Base-by-base conservation (phyloP, 441 rosid genomes). In the Adansonia madagascariensis region DNA sequence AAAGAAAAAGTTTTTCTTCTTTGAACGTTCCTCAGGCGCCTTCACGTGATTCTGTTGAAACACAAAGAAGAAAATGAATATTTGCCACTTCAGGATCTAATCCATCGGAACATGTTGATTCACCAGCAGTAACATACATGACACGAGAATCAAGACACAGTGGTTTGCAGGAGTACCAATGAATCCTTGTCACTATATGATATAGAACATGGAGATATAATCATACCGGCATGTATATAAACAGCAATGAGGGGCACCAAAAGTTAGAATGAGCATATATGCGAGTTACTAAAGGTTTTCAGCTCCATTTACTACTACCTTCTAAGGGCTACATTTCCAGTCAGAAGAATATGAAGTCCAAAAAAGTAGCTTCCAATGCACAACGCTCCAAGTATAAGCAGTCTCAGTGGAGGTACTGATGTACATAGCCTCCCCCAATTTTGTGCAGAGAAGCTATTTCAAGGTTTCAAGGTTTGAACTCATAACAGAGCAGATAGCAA, bases 11-110 rank as follows among this genome's bases (percentile, higher is more conserved):
- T 91, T 95, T 0, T 88, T 84, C 88, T 92, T 95, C 62, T 88
- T 86, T 64, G 94, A 81, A 72, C 49, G 24, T 82, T 90, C 90
- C 71, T 91, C 88, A 61, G 86, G 86, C 50, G 93, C 91, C 85
- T 92, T 96, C 80, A 90, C 90, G 68, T 84, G 91, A 75, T 92
- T 90, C 96, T 92, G 88, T 80, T 57, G 27, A 73, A 76, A 76
- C 70, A 57, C 35, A 77, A 76, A 78, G 59, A 35, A 63, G 41
- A 46, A 46, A 61, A 31, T 27, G 31, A 60, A 65, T 44, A 22
- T 9, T 15, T 39, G 64, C 35, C 65, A 41, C 27, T 61, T 15
- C 65, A 63, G 56, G 72, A 43, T 75, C 27, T 46, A 46, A 55
- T 61, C 47, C 3, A 0, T 52, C 52, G 66, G 39, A 82, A 35